phyloP scores from a whole-genome alignment of 2,329 filamentous ascomycete genomes.

The Penicillium palitans region DNA sequence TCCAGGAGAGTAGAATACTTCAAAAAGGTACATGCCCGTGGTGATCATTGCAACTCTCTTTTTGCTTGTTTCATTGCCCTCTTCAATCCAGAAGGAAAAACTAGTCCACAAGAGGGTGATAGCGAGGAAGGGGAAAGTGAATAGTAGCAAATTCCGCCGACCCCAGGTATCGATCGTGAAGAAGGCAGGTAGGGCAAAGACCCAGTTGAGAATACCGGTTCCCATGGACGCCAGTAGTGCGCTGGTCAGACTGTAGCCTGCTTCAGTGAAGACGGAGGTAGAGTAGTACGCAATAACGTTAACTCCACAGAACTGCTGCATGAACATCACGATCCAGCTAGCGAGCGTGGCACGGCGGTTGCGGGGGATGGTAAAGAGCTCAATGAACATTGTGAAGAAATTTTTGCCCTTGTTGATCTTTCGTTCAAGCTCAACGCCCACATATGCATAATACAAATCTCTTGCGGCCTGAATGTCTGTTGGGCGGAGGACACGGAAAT shows the following conservation, averaged over 20 bases:
- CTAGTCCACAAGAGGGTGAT: slow-evolving; percentile 51
- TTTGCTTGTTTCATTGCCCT: slow-evolving; percentile 29
- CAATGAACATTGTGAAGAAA: too few relatives aligned
- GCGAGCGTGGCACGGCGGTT: too few relatives aligned
- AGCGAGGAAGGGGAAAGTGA: slow-evolving; percentile 63
- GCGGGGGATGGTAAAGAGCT: too few relatives aligned
- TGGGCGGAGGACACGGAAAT: too few relatives aligned
- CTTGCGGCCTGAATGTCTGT: too few relatives aligned
- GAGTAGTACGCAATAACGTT: slow-evolving; percentile 64
- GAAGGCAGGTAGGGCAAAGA: slow-evolving; percentile 64
- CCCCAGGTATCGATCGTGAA: slow-evolving; percentile 68
- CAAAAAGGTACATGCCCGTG: slow-evolving; percentile 49
- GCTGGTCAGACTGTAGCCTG: slow-evolving; percentile 52
- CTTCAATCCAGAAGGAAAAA: slow-evolving; percentile 53
- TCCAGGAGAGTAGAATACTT: slow-evolving; percentile 56
- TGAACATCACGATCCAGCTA: slow-evolving; percentile 50
- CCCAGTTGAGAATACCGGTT: slow-evolving; percentile 65
- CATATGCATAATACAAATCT: too few relatives aligned
- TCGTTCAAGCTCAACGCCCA: too few relatives aligned
- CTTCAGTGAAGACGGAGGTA: slow-evolving; percentile 61
- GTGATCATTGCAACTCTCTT: slow-evolving; percentile 46
- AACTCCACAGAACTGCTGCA: slow-evolving; percentile 59
- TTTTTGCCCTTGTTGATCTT: too few relatives aligned
- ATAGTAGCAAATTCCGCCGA: slow-evolving; percentile 61
- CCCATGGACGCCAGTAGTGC: slow-evolving; percentile 63